Base-by-base conservation (phyloP, 1,284 basidiomycete species). In the Leccinum pallidistipes region DNA sequence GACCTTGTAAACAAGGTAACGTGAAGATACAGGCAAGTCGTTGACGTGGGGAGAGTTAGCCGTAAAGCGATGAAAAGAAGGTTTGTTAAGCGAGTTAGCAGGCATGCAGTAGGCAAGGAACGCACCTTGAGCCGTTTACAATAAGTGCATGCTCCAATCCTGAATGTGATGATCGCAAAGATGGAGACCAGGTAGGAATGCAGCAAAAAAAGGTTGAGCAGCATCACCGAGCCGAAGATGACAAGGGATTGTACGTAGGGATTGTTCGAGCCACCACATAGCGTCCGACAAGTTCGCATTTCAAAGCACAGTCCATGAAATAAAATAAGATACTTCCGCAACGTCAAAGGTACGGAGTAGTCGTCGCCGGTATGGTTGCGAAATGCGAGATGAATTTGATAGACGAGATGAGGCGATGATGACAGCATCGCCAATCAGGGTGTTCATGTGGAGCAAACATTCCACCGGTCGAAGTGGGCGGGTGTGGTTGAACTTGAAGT, bases 41-140 rank as follows among this genome's bases (percentile, higher is more conserved):
- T 31, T 62, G 62, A 27, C 49, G 50, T 29, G 18, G 31, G 1
- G 53, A 29, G 40, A 59, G 43, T 58, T 50, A 57, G 47, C 51
- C 61, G 50, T 58, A 58, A 62, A 57, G 53, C 5, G 53, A 63
- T 54, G 56, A 58, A 53, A 36, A 59, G 10, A 57, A 49, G 5
- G 7, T 59, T 57, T 59, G 58, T 49, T 76, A 65, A 76, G 73
- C 63, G 57, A 68, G n/a, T 52, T 24, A 45, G 59, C 21, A 55
- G 27, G 34, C 32, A 59, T 7, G 27, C 10, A 32, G 24, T 24
- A 57, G 54, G 50, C 27, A 54, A 57, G 52, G 51, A 29, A 77
- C 86, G 63, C 74, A 89, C 90, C 86, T 92, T 92, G 70, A 92
- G 84, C 68, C 86, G 88, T 76, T 91, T 92, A 81, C 90, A 93